phyloP scores from a whole-genome alignment of 441 rosid genomes.

The Erysimum cheiri region DNA sequence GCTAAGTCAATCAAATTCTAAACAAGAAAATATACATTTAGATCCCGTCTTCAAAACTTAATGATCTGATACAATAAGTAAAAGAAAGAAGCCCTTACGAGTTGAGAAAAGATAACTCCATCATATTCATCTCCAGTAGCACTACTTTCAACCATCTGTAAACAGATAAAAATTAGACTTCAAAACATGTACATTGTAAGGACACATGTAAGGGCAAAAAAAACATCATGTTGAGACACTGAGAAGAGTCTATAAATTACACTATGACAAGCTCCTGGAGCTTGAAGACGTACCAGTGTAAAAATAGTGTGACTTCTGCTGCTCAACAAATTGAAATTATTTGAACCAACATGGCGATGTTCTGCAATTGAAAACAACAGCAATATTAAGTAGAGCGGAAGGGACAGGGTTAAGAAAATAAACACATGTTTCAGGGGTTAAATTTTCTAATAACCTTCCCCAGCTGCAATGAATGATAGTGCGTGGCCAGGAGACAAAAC shows the following conservation, averaged over 20 bases:
- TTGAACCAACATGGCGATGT: slow-evolving; percentile 99
- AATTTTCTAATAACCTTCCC: slow-evolving; percentile 72
- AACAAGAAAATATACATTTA: slow-evolving; percentile 32
- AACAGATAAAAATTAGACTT: slow-evolving; percentile 36
- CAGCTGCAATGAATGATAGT: slow-evolving; percentile 98
- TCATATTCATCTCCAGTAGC: slow-evolving; percentile 94
- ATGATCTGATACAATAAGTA: slow-evolving; percentile 32
- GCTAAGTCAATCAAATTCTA: slow-evolving; percentile 99
- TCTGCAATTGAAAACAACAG: slow-evolving; percentile 59
- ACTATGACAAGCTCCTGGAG: slow-evolving; percentile 34
- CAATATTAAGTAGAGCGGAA: slow-evolving; percentile 13
- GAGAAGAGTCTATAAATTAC: slow-evolving; percentile 11
- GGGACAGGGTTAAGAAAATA: slow-evolving; percentile 1
- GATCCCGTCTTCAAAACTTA: slow-evolving; percentile 24
- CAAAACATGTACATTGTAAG: slow-evolving; percentile 20
- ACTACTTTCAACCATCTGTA: slow-evolving; percentile 99
- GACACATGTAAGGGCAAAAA: slow-evolving; percentile 8
- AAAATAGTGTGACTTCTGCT: slow-evolving; percentile 99
- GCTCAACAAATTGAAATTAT: slow-evolving; percentile 96
- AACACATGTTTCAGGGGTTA: slow-evolving; percentile 17
- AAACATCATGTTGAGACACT: slow-evolving; percentile 18
- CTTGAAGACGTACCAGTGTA: slow-evolving; percentile 89
- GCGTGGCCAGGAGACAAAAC: slow-evolving; percentile 99
- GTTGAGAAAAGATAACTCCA: slow-evolving; percentile 99
- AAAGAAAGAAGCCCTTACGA: slow-evolving; percentile 59